Percentiles rank a stretch among this genome's conserved stretches.
These are phyloP conservation scores for Phanerodontia chrysosporium DNA, from an alignment of 768 basidiomycete genomes.

Conservation along the genomic window DNA sequence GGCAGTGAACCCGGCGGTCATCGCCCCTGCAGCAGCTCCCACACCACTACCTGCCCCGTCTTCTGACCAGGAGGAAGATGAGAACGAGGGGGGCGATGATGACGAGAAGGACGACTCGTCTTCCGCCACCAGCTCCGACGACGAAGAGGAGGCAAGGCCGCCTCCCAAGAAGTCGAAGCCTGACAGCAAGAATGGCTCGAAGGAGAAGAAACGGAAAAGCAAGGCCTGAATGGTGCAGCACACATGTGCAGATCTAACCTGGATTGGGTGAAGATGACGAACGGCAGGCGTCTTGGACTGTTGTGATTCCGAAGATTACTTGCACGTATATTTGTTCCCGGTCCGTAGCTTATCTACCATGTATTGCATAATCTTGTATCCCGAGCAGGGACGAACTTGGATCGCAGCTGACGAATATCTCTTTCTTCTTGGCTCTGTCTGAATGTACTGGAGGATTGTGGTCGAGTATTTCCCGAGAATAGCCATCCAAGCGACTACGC, in stretches of 20 bases:
- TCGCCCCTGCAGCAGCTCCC: neutral
- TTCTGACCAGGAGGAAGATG: slow-evolving; percentile 5
- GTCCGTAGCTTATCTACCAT: slow-evolving; percentile 6
- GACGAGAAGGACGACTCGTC: slow-evolving; percentile 27
- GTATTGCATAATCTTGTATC: slow-evolving; percentile 5
- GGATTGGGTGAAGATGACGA: neutral
- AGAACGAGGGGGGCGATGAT: slow-evolving; percentile 19
- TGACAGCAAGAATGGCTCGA: slow-evolving; percentile 32
- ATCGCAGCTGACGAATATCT: neutral
- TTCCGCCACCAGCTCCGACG: slow-evolving; percentile 19
- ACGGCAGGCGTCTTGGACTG: neutral
- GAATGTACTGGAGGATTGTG: neutral
- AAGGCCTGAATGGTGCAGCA: slow-evolving; percentile 3
- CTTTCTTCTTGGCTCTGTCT: neutral
- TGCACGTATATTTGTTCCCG: slow-evolving; percentile 4
- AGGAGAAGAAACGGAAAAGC: slow-evolving; percentile 40
- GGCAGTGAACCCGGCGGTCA: neutral
- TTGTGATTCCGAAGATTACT: slow-evolving; percentile 2
- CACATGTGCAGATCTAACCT: neutral
- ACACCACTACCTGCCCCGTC: neutral
- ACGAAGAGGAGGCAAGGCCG: slow-evolving; percentile 26
- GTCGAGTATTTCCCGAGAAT: too few species aligned
- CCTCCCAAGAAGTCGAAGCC: slow-evolving; percentile 25
- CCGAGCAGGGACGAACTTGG: neutral
- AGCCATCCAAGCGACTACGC: neutral